phyloP scores from a whole-genome alignment of 192 early-diverging fungal species.

The Entophlyctis luteolus region DNA sequence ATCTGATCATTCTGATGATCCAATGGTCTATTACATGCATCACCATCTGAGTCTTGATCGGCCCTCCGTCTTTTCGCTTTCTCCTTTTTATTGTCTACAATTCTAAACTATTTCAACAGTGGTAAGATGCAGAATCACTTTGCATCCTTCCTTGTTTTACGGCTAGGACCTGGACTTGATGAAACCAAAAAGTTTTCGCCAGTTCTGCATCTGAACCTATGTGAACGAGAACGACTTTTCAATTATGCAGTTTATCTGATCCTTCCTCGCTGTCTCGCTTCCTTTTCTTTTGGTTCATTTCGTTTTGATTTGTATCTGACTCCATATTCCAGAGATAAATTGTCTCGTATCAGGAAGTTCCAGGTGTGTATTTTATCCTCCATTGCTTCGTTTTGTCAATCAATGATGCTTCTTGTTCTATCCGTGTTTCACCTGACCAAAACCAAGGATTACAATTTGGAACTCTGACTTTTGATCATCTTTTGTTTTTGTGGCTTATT shows the following conservation, averaged over 20 bases:
- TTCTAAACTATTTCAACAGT: not conserved
- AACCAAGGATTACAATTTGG: too few species aligned
- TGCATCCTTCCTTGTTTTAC: not conserved
- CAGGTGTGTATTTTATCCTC: too few species aligned
- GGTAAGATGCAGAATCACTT: not conserved
- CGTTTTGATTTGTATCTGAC: too few species aligned
- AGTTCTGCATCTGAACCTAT: slow-evolving; percentile 22
- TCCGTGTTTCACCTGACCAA: too few species aligned
- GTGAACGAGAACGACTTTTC: slow-evolving; percentile 19
- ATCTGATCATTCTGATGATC: slow-evolving; percentile 16
- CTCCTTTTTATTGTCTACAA: not conserved
- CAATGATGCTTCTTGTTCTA: too few species aligned
- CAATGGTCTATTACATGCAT: slow-evolving; percentile 22
- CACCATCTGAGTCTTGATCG: slow-evolving; percentile 21
- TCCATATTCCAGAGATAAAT: too few species aligned
- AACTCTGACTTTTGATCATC: too few species aligned
- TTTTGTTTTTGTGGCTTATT: too few species aligned
- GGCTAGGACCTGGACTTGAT: not conserved
- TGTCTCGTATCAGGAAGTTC: too few species aligned
- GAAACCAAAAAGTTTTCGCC: slow-evolving; percentile 16
- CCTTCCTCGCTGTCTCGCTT: not conserved
- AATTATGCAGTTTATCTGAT: slow-evolving; percentile 18
- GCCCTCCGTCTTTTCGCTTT: not conserved
- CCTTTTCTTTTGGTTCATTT: too few species aligned
- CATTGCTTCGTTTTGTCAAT: too few species aligned